phyloP scores from a whole-genome alignment of 345 rosid genomes.

The Pistacia integerrima region DNA sequence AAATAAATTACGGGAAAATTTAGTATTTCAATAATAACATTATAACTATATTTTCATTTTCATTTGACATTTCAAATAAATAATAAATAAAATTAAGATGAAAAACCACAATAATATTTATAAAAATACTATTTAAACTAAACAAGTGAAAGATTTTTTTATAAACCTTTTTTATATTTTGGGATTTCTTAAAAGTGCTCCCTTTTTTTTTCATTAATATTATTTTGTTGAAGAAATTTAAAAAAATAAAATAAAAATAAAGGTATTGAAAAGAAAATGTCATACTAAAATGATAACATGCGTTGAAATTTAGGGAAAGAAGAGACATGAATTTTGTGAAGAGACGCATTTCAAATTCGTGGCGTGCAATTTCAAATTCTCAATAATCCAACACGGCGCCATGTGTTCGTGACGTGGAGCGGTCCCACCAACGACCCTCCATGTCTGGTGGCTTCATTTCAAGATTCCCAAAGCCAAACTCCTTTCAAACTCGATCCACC shows the following conservation, averaged over 20 bases:
- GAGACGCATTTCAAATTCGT: constrained; percentile 9
- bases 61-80: too few species aligned
- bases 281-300: background rate
- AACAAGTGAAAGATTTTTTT: background rate
- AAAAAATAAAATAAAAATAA: background rate
- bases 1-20: too few species aligned
- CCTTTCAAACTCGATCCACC: background rate
- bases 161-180: too few species aligned
- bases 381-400: constrained; percentile 19
- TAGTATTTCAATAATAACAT: too few species aligned
- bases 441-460: background rate
- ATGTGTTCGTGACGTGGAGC: constrained; percentile 34
- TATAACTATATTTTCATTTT: too few species aligned
- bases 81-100: too few species aligned
- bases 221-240: too few species aligned
- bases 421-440: constrained; percentile 21
- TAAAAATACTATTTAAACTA: background rate
- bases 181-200: too few species aligned
- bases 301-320: background rate
- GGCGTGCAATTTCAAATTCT: constrained; percentile 16
- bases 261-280: background rate
- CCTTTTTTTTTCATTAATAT: too few species aligned
- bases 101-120: background rate
- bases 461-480: background rate
- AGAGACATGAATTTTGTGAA: too few species aligned